phyloP scores from a whole-genome alignment of 2,329 filamentous ascomycete genomes.

The Diaporthe velutina region DNA sequence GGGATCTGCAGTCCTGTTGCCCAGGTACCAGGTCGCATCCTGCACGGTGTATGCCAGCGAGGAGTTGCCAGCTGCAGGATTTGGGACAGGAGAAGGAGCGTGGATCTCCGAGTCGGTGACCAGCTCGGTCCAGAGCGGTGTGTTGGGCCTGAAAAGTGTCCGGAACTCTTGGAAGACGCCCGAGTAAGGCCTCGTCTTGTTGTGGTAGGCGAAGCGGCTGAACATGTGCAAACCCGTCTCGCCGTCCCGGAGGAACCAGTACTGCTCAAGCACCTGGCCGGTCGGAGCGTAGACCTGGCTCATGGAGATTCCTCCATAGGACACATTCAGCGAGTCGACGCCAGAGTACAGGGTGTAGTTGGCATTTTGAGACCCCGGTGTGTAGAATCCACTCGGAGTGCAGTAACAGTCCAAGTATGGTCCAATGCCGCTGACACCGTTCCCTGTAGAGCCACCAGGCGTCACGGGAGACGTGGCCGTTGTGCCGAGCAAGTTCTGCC shows the following conservation, averaged over 20 bases:
- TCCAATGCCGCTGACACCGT: constrained; percentile 35
- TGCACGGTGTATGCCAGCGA: constrained; percentile 64
- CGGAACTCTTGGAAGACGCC: constrained; percentile 72
- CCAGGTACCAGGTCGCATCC: constrained; percentile 74
- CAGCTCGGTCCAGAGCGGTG: constrained; percentile 72
- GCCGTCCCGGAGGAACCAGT: constrained; percentile 73
- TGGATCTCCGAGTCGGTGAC: constrained; percentile 68
- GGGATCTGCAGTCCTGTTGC: constrained; percentile 64
- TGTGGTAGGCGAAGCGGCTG: constrained; percentile 70
- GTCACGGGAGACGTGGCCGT: constrained; percentile 27
- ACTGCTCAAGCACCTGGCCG: constrained; percentile 72
- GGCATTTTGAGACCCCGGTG: constrained; percentile 63
- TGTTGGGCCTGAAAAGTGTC: constrained; percentile 72
- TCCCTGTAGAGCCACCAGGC: constrained; percentile 35
- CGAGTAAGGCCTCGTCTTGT: constrained; percentile 66
- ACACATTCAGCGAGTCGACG: constrained; percentile 60
- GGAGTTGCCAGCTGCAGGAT: constrained; percentile 53
- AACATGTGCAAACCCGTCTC: constrained; percentile 75
- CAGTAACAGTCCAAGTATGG: constrained; percentile 68
- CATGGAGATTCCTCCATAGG: constrained; percentile 71
- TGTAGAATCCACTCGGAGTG: constrained; percentile 70
- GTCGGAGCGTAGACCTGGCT: constrained; percentile 69
- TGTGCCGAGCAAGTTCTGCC: constrained; percentile 37
- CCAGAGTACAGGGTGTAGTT: constrained; percentile 65
- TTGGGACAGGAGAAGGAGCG: constrained; percentile 60